phyloP scores from a whole-genome alignment of 768 basidiomycete species.

The Agrocybe praecox region DNA sequence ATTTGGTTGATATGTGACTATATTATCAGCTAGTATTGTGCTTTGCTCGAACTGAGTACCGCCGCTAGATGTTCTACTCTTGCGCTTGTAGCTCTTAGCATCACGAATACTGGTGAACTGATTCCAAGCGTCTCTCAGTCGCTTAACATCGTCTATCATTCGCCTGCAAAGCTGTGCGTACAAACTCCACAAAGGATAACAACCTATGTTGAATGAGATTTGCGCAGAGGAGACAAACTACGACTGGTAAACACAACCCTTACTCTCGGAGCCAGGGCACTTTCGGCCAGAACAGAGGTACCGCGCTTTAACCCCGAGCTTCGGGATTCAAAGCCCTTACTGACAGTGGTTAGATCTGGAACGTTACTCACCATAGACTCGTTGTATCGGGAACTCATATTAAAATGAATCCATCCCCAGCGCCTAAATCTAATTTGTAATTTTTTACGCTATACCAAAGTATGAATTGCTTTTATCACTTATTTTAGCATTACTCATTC shows the following conservation, averaged over 20 bases:
- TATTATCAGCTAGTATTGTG: not conserved
- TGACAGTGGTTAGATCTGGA: slow-evolving; percentile 51
- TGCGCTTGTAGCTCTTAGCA: slow-evolving; percentile 38
- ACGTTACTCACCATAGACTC: slow-evolving; percentile 49
- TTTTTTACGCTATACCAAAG: no score
- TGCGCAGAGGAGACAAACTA: slow-evolving; percentile 47
- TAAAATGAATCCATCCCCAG: slow-evolving; percentile 52
- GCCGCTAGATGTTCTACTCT: slow-evolving; percentile 51
- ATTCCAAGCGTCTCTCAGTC: slow-evolving; percentile 49
- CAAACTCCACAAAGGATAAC: not conserved
- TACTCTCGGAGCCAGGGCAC: slow-evolving; percentile 45
- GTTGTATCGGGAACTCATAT: slow-evolving; percentile 57
- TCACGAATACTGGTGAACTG: slow-evolving; percentile 24
- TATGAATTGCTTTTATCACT: no score
- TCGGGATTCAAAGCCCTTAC: not conserved
- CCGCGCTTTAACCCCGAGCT: not conserved
- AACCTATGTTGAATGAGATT: not conserved
- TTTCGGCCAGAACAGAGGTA: slow-evolving; percentile 55
- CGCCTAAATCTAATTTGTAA: slow-evolving; percentile 13
- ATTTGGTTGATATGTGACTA: slow-evolving; percentile 54
- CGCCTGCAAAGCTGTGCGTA: slow-evolving; percentile 17
- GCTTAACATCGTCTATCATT: slow-evolving; percentile 53
- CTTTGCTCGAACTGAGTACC: not conserved
- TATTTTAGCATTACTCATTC: no score
- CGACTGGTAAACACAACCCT: slow-evolving; percentile 56